These are phyloP conservation scores for Cytospora chrysosperma DNA, from an alignment of 2,329 filamentous ascomycete species.

Conservation along the genomic window DNA sequence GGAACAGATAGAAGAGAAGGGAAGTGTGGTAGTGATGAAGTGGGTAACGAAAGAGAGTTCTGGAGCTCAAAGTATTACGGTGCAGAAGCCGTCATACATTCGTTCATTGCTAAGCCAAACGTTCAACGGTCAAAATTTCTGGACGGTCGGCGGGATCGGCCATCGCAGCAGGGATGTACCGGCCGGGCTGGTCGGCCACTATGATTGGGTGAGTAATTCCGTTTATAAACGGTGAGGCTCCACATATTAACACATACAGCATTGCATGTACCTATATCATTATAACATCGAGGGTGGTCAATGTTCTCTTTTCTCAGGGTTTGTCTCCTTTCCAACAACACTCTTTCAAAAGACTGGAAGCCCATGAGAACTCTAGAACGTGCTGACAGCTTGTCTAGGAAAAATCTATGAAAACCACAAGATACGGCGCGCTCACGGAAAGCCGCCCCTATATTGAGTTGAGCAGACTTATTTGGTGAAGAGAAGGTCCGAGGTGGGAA, in stretches of 20 bases:
- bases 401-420: too few relatives aligned
- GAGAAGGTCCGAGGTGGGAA: too few relatives aligned
- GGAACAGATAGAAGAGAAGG: constrained; percentile 21
- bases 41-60: neutral
- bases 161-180: neutral
- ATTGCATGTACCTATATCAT: neutral
- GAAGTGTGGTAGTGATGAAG: constrained; percentile 1
- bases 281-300: neutral
- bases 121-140: constrained; percentile 13
- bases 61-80: neutral
- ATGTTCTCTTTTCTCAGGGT: too few relatives aligned
- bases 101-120: neutral
- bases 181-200: neutral
- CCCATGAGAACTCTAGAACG: too few relatives aligned
- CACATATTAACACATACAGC: too few relatives aligned
- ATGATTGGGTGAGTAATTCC: neutral
- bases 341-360: too few relatives aligned
- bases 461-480: too few relatives aligned
- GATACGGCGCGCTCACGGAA: too few relatives aligned
- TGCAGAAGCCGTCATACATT: constrained; percentile 14
- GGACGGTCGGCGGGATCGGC: constrained; percentile 1
- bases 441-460: too few relatives aligned
- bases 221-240: neutral
- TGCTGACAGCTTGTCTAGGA: too few relatives aligned
- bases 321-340: too few relatives aligned